Base-by-base conservation (phyloP, 169 alveolate genomes). In the Babesia caballi region DNA sequence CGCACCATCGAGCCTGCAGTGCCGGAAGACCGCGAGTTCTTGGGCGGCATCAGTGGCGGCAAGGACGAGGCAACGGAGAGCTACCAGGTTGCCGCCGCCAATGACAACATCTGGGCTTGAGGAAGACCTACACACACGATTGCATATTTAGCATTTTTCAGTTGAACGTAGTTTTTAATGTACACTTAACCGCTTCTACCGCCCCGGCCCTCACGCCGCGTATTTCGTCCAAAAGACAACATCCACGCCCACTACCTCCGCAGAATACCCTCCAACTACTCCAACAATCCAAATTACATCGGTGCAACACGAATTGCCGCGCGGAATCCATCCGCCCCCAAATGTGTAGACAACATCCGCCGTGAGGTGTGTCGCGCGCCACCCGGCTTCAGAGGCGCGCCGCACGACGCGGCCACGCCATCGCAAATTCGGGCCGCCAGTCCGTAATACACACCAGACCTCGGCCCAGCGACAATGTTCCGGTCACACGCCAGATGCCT, bases 51-150 rank as follows among this genome's bases (percentile, higher is more conserved):
- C 12, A 72, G 33, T 38, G 81, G 81, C 27, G 85, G 69, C 53
- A 61, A 61, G 46, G 81, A 46, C 33, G 85, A 76, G 36, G 44
- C 63, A 4, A 38, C 81, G 11, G 85, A 76, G 27, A 76, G 50
- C 41, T 76, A 58, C 72, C 53, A 59, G 23, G 83, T 67, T 27
- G 65, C 83, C 28, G 73, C 44, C 41, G 77, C 77, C 51, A 74
- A 59, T 32, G 87, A 78, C 60, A 71, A 61, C 36, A 41, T 78
- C 15, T 78, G 87, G 87, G 83, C 83, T 14, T 78, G 56, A 68
- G 28, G 19, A 7, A 9, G 32, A n/a, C 38, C 82, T 8, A n/a
- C n/a, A n/a, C n/a, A n/a, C 23, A 54, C 12, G 27, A 12, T 7
- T 12, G 58, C 35, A 7, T n/a, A n/a, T n/a, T n/a, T n/a, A n/a